These are phyloP conservation scores for Cladophialophora exuberans DNA, from an alignment of 2,329 filamentous ascomycete genomes.

Conservation along the genomic window DNA sequence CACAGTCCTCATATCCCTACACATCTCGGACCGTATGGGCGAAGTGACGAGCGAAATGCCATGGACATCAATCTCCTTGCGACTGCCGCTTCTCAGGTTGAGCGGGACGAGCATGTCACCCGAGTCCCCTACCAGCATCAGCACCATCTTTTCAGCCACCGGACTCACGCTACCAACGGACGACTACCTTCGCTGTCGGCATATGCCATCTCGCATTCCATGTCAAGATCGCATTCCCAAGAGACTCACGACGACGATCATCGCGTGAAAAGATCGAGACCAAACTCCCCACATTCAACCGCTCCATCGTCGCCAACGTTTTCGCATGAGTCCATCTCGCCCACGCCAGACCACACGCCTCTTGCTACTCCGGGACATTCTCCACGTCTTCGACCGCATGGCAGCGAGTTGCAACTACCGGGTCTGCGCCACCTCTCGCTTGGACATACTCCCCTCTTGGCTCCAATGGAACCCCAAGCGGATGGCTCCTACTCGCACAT, in stretches of 20 bases:
- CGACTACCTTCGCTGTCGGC: slow-evolving; percentile 76
- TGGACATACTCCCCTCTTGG: slow-evolving; percentile 67
- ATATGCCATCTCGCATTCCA: slow-evolving; percentile 76
- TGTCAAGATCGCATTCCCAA: slow-evolving; percentile 70
- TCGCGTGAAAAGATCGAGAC: slow-evolving; percentile 83
- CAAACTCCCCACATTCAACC: slow-evolving; percentile 92
- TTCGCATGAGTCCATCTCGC: slow-evolving; percentile 92
- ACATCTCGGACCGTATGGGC: slow-evolving; percentile 57
- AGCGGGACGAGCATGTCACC: slow-evolving; percentile 59
- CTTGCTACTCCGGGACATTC: slow-evolving; percentile 94
- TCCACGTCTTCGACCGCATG: slow-evolving; percentile 81
- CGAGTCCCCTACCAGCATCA: slow-evolving; percentile 49
- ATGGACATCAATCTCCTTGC: slow-evolving; percentile 71
- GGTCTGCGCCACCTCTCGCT: slow-evolving; percentile 76
- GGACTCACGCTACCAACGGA: slow-evolving; percentile 53
- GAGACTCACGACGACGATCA: slow-evolving; percentile 75
- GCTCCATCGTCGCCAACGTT: slow-evolving; percentile 95
- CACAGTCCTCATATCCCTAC: slow-evolving; percentile 50
- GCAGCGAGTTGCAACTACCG: slow-evolving; percentile 77
- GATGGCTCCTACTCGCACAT: slow-evolving; percentile 62
- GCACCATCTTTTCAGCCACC: slow-evolving; percentile 51
- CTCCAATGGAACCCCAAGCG: slow-evolving; percentile 70
- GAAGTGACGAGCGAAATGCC: slow-evolving; percentile 53
- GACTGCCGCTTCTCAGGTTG: slow-evolving; percentile 68
- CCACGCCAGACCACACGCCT: slow-evolving; percentile 98